phyloP scores from a whole-genome alignment of 2,329 filamentous ascomycete species.

The Cytospora schulzeri region DNA sequence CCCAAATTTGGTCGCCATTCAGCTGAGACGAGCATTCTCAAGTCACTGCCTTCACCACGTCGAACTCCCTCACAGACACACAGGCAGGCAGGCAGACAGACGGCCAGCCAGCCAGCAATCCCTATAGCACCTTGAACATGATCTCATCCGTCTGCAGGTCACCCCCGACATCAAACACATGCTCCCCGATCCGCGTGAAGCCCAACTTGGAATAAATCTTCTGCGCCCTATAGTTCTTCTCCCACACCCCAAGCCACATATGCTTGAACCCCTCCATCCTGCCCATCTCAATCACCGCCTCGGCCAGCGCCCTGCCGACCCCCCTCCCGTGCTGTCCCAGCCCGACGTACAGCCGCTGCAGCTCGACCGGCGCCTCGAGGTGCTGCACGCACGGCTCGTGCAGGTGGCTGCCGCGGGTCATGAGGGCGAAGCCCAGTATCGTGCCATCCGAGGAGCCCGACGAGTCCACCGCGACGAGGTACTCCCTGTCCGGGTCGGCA shows the following conservation, averaged over 20 bases:
- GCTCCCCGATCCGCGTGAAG: constrained; percentile 42
- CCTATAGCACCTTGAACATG: constrained; percentile 33
- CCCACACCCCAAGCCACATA: constrained; percentile 52
- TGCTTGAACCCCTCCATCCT: constrained; percentile 40
- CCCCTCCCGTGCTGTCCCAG: constrained; percentile 41
- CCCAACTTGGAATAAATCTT: constrained; percentile 45
- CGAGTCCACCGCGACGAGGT: constrained; percentile 35
- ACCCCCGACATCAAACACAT: constrained; percentile 45
- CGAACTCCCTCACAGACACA: background rate
- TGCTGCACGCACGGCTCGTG: constrained; percentile 42
- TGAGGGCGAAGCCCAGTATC: constrained; percentile 45
- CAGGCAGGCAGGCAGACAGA: background rate
- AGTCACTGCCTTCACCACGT: background rate
- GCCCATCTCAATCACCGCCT: constrained; percentile 38
- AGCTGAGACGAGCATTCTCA: background rate
- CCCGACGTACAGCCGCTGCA: constrained; percentile 48
- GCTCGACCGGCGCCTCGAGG: constrained; percentile 39
- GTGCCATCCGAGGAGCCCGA: constrained; percentile 23
- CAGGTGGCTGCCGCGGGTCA: constrained; percentile 38
- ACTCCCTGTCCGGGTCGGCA: constrained; percentile 31
- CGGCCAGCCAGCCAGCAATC: background rate
- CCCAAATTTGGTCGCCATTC: background rate
- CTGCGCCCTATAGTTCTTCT: constrained; percentile 45
- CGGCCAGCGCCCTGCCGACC: constrained; percentile 40
- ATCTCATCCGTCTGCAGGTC: constrained; percentile 47